A percentile compares a stretch with the other conserved stretches of the same genome.
phyloP scores from a whole-genome alignment of 192 early-diverging fungal species.

The Coemansia sp. region DNA sequence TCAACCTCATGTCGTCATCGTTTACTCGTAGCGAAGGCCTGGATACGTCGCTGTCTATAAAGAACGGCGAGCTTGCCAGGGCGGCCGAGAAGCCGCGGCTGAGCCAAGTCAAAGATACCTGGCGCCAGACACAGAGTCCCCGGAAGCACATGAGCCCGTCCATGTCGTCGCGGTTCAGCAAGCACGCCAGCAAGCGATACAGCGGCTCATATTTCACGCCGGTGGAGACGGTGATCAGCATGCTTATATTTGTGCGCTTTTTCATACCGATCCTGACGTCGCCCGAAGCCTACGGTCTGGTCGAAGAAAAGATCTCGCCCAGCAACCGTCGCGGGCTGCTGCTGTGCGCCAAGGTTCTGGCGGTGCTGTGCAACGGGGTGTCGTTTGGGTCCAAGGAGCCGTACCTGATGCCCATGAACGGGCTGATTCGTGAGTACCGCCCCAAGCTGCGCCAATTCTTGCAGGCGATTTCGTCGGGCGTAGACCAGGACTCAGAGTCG shows the following conservation, averaged over 20 bases:
- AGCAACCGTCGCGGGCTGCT: constrained; percentile 80
- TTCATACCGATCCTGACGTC: constrained; percentile 91
- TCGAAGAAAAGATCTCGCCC: constrained; percentile 59
- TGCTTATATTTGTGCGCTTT: constrained; percentile 90
- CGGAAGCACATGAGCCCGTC: constrained; percentile 28
- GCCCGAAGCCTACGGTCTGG: constrained; percentile 72
- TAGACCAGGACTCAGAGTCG: not conserved
- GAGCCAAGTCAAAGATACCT: constrained; percentile 30
- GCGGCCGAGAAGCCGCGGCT: constrained; percentile 9
- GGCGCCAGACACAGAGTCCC: constrained; percentile 32
- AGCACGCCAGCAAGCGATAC: constrained; percentile 35
- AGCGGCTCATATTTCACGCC: constrained; percentile 56
- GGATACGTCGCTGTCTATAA: constrained; percentile 17
- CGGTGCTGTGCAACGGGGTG: constrained; percentile 91
- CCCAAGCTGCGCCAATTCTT: constrained; percentile 75
- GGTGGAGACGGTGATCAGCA: constrained; percentile 64
- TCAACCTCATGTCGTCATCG: constrained; percentile 18
- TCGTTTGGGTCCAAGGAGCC: constrained; percentile 90
- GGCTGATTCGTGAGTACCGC: constrained; percentile 77
- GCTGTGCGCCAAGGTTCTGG: constrained; percentile 88
- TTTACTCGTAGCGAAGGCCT: constrained; percentile 13
- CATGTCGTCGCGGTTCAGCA: constrained; percentile 20
- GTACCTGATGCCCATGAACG: constrained; percentile 86
- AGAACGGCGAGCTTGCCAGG: not conserved
- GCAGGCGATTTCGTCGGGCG: constrained; percentile 53